Evolutionary conservation across 768 basidiomycete genomes (phyloP).

Genomic region (Tricholoma terreum): DNA sequence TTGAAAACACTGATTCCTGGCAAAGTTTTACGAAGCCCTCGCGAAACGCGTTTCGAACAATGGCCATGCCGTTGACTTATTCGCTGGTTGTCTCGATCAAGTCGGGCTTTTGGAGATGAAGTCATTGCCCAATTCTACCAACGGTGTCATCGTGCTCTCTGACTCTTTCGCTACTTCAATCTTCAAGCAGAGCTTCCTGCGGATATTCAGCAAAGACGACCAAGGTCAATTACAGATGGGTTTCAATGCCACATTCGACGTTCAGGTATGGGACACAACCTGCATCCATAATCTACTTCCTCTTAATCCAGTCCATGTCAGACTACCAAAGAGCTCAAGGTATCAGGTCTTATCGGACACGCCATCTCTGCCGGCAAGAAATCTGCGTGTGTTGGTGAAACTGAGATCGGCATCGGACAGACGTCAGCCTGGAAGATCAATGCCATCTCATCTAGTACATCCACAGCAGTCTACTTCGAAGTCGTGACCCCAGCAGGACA

Average conservation of each 20-base stretch:
- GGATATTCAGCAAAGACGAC: conserved; percentile 89
- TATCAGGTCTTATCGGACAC: conserved; percentile 96
- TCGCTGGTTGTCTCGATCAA: conserved; percentile 97
- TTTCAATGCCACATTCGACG: conserved; percentile 98
- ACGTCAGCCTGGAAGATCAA: conserved; percentile 99
- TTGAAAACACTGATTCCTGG: conserved; percentile 4
- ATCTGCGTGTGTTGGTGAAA: conserved; percentile 94
- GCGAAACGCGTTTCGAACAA: conserved; percentile 92
- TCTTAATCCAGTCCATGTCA: conserved; percentile 24
- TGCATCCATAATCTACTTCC: background rate
- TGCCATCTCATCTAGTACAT: conserved; percentile 80
- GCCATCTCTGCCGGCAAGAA: conserved; percentile 98
- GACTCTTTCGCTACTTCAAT: conserved; percentile 98
- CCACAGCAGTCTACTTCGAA: conserved; percentile 94
- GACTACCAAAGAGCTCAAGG: conserved; percentile 98
- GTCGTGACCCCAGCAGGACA: conserved; percentile 97
- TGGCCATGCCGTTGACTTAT: conserved; percentile 92
- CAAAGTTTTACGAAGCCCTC: conserved; percentile 91
- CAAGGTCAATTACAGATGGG: conserved; percentile 94
- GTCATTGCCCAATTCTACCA: conserved; percentile 90
- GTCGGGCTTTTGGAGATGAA: conserved; percentile 98
- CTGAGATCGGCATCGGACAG: conserved; percentile 97
- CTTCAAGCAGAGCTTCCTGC: conserved; percentile 97
- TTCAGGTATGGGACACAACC: conserved; percentile 59
- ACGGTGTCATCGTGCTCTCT: conserved; percentile 92